Base-by-base conservation (phyloP, 2,329 filamentous ascomycete species). In the Aotearoamyces nothofagi region DNA sequence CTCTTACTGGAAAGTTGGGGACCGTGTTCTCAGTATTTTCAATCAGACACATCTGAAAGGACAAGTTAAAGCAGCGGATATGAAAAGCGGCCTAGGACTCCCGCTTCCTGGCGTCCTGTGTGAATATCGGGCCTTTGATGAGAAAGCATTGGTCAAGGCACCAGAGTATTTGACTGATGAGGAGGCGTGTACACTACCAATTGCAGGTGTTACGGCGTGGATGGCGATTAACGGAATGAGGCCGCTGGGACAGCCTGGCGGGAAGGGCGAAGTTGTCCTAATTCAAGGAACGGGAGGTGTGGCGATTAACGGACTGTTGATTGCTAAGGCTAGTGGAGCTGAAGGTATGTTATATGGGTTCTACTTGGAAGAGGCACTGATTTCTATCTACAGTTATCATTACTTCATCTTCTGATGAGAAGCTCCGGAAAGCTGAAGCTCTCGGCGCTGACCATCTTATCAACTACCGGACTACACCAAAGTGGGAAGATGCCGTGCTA, bases 11-110 rank as follows among this genome's bases (percentile, higher is more conserved):
- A 56, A 59, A 30, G 50, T 55, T 10, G 74, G 75, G 33, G 67
- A 78, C 33, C 66, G 72, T n/a, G 75, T 82, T 22, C 59, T 78
- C 31, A 65, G 65, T 12, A 77, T 67, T 29, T 81, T 78, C 51
- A 64, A 64, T 40, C 62, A 67, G 46, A 52, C 51, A 5, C 63
- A 69, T 34, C 22, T 41, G 16, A 34, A 19, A 6, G 45, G 43
- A 9, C 40, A 42, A 20, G 20, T 45, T 5, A 39, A 39, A 15
- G 39, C 27, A 4, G 30, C 29, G 15, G 24, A 45, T 35, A 45
- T 3, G 58, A 63, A 39, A 54, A 60, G 35, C 53, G 70, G 72
- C 0, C 52, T 79, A 9, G 76, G 77, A 4, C 54, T 72, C 5
- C 76, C 75, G 1, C 53, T 69, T 1, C 55, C 56, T 0, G 73